Percentiles rank a stretch among this genome's conserved stretches.
Evolutionary conservation across 805 yeast genomes (phyloP).

Genomic region (Saturnispora kantuleensis): DNA sequence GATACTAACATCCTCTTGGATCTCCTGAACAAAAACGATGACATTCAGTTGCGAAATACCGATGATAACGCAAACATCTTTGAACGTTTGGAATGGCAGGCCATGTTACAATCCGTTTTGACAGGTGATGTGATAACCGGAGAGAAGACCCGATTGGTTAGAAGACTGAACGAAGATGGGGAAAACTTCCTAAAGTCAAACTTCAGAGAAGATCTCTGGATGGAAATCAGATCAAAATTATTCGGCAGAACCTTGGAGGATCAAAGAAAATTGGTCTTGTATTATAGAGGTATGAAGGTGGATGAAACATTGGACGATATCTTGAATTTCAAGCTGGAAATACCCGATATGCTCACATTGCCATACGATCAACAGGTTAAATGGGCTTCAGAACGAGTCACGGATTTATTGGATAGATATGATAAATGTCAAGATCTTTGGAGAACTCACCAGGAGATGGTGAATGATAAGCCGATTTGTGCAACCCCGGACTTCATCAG

Average conservation of each 20-base stretch:
- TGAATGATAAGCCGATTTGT: conserved; percentile 63
- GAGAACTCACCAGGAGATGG: conserved; percentile 73
- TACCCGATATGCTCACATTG: conserved; percentile 21
- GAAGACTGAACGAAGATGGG: conserved; percentile 33
- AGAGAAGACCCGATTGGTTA: conserved; percentile 71
- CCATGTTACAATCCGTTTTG: conserved; percentile 80
- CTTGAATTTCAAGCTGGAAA: conserved; percentile 47
- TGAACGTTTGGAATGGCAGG: conserved; percentile 92
- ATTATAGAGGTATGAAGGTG: conserved; percentile 52
- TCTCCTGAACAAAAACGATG: conserved; percentile 28
- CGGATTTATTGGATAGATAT: conserved; percentile 45
- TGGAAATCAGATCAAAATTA: conserved; percentile 74
- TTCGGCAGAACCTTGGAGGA: conserved; percentile 74
- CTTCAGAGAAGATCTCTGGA: conserved; percentile 71
- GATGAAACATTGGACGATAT: conserved; percentile 67
- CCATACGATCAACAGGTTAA: conserved; percentile 19
- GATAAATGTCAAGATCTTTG: conserved; percentile 67
- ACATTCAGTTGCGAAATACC: conserved; percentile 23
- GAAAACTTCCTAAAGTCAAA: conserved; percentile 44
- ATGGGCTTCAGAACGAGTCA: conserved; percentile 41
- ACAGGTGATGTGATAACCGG: conserved; percentile 92
- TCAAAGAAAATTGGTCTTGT: conserved; percentile 59
- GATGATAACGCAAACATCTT: conserved; percentile 31
- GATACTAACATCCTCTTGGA: conserved; percentile 27
- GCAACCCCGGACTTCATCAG: conserved; percentile 52